Percentiles rank a stretch among this genome's conserved stretches.
These are phyloP conservation scores for Fraxinus angustifolia DNA, from an alignment of 305 asterid genomes.

Conservation along the genomic window DNA sequence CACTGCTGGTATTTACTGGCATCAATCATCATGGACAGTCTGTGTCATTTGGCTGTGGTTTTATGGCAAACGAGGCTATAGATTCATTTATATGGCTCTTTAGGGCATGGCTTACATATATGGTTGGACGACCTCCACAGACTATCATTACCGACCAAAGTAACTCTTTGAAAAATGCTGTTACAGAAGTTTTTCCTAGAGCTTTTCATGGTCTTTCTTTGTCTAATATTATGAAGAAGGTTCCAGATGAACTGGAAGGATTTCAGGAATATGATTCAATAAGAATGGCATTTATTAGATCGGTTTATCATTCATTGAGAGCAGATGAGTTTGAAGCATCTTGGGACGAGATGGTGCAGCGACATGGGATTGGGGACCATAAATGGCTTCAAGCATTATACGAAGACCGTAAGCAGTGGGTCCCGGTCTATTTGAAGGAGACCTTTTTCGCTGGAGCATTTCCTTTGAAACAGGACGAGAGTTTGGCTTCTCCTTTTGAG, in stretches of 20 bases:
- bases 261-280: constrained; percentile 36
- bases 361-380: constrained; percentile 31
- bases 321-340: constrained; percentile 49
- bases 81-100: constrained; percentile 55
- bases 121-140: constrained; percentile 56
- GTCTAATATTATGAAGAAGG: constrained; percentile 34
- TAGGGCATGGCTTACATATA: constrained; percentile 57
- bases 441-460: constrained; percentile 41
- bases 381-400: constrained; percentile 43
- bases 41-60: constrained; percentile 51
- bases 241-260: constrained; percentile 27
- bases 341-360: constrained; percentile 44
- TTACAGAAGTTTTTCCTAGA: constrained; percentile 51
- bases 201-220: constrained; percentile 49
- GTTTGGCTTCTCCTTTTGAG: constrained; percentile 36
- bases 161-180: constrained; percentile 44
- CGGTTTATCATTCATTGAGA: constrained; percentile 33
- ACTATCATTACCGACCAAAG: constrained; percentile 30
- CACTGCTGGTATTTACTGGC: constrained; percentile 45
- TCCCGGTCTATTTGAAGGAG: constrained; percentile 48
- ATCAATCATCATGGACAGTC: constrained; percentile 54
- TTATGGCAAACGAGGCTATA: constrained; percentile 35
- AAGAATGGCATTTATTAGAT: constrained; percentile 27
- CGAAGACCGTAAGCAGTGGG: constrained; percentile 54
- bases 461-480: constrained; percentile 28